Percentiles rank a stretch among this genome's conserved stretches.
These are phyloP conservation scores for Somion occarium DNA, from an alignment of 1,284 basidiomycete genomes.

Conservation along the genomic window DNA sequence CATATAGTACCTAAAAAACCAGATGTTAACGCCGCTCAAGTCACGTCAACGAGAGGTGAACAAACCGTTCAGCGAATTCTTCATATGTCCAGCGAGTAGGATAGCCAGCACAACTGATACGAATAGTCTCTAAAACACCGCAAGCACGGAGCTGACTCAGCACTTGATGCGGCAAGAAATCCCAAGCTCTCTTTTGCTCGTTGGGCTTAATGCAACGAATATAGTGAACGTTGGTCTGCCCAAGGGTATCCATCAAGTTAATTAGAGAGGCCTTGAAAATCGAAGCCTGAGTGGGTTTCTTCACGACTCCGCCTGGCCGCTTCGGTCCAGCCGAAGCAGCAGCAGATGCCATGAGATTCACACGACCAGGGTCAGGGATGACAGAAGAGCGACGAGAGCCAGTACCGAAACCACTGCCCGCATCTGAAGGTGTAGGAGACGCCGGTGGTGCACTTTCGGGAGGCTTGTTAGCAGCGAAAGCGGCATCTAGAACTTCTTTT, in stretches of 20 bases:
- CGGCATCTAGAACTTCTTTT: constrained; percentile 90
- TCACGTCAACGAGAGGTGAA: constrained; percentile 9
- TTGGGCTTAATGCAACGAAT: constrained; percentile 99
- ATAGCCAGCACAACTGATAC: constrained; percentile 98
- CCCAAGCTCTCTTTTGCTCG: constrained; percentile 95
- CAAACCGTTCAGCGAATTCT: constrained; percentile 96
- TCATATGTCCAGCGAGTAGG: constrained; percentile 99
- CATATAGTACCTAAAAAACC: constrained; percentile 84
- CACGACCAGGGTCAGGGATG: constrained; percentile 82
- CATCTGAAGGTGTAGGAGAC: constrained; percentile 71
- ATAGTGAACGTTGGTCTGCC: constrained; percentile 98
- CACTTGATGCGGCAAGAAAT: constrained; percentile 94
- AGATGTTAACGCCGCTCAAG: constrained; percentile 3
- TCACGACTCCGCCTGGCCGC: constrained; percentile 63
- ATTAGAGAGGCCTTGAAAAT: constrained; percentile 98
- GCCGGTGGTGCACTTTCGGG: constrained; percentile 58
- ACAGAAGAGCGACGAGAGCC: constrained; percentile 74
- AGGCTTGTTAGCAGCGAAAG: constrained; percentile 70
- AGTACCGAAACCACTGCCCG: constrained; percentile 44
- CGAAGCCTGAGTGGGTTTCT: constrained; percentile 95
- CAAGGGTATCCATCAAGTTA: constrained; percentile 95
- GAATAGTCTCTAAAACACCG: constrained; percentile 98
- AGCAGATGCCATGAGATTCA: constrained; percentile 57
- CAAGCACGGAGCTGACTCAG: constrained; percentile 94
- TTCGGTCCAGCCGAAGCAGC: constrained; percentile 38